Evolutionary conservation across 441 rosid species (phyloP).

Genomic region (Brassica balearica): DNA sequence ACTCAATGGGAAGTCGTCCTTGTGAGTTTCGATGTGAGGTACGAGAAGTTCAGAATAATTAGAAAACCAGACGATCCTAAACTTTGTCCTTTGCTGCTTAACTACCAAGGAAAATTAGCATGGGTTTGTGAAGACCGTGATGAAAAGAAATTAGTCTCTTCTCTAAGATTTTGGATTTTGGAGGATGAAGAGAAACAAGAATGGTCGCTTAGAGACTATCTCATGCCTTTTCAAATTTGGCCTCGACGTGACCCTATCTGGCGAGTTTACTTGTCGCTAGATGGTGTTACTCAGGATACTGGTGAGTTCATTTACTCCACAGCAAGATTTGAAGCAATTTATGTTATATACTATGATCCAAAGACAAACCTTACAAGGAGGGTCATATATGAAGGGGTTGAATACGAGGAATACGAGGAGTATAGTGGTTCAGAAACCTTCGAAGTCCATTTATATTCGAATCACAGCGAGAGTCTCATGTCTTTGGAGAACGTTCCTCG

Average conservation of each 20-base stretch:
- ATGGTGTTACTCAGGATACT: slow-evolving; percentile 1
- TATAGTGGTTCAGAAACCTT: not conserved
- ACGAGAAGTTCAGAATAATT: slow-evolving; percentile 8
- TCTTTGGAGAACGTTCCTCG: slow-evolving; percentile 2
- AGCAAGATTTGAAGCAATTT: not conserved
- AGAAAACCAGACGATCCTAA: not conserved
- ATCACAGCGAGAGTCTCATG: slow-evolving; percentile 1
- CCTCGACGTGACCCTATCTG: not conserved
- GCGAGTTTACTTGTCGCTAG: not conserved
- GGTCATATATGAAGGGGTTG: not conserved
- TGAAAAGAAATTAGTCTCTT: not conserved
- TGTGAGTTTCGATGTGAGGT: slow-evolving; percentile 28
- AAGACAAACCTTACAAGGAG: slow-evolving; percentile 10
- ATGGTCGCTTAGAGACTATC: slow-evolving; percentile 10
- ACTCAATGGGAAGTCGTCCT: not conserved
- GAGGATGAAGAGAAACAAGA: slow-evolving; percentile 21
- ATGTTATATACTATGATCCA: slow-evolving; percentile 24
- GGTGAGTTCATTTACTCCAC: slow-evolving; percentile 4
- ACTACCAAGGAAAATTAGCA: slow-evolving; percentile 24
- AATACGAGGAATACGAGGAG: not conserved
- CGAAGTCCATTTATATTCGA: not conserved
- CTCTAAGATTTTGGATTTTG: slow-evolving; percentile 22
- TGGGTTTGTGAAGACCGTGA: slow-evolving; percentile 5
- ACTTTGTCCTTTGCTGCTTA: not conserved
- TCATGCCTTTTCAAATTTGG: not conserved